Percentiles rank a stretch among this genome's conserved stretches.
phyloP scores from a whole-genome alignment of 176 grass and related monocot species.

The Oryza longistaminata region DNA sequence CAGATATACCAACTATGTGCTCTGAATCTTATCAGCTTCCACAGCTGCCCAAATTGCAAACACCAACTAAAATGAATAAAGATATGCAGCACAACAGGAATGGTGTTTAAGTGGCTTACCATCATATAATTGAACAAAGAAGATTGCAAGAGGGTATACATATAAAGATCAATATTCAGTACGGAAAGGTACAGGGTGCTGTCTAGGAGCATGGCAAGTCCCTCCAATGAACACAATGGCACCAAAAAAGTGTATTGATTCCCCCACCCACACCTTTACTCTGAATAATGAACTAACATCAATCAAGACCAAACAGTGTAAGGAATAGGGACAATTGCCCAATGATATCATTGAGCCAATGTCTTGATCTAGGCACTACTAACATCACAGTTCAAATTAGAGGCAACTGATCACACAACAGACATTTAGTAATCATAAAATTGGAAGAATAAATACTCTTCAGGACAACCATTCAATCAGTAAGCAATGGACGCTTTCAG shows the following conservation, averaged over 20 bases:
- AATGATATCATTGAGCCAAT: not conserved
- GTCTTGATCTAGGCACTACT: not conserved
- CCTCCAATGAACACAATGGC: not conserved
- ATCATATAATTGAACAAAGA: not conserved
- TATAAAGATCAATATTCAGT: slow-evolving; percentile 11
- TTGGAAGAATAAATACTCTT: slow-evolving; percentile 17
- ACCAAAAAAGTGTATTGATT: not conserved
- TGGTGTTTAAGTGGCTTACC: slow-evolving; percentile 1
- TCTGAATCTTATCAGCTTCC: not conserved
- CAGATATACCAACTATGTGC: not conserved
- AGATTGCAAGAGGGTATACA: not conserved
- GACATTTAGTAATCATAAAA: not conserved
- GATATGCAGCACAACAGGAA: not conserved
- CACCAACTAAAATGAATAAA: not conserved
- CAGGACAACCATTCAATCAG: slow-evolving; percentile 22
- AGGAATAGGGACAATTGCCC: not conserved
- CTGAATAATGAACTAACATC: slow-evolving; percentile 10
- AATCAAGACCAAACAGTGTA: not conserved
- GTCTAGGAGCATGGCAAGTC: slow-evolving; percentile 1
- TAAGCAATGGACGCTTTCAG: not conserved
- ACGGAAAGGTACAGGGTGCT: not conserved
- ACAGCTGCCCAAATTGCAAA: not conserved
- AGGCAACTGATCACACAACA: slow-evolving; percentile 4
- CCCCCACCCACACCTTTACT: not conserved
- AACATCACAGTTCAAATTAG: not conserved